Conservation (phyloP, 768 basidiomycete species). For the Lenzites betulinus region DNA sequence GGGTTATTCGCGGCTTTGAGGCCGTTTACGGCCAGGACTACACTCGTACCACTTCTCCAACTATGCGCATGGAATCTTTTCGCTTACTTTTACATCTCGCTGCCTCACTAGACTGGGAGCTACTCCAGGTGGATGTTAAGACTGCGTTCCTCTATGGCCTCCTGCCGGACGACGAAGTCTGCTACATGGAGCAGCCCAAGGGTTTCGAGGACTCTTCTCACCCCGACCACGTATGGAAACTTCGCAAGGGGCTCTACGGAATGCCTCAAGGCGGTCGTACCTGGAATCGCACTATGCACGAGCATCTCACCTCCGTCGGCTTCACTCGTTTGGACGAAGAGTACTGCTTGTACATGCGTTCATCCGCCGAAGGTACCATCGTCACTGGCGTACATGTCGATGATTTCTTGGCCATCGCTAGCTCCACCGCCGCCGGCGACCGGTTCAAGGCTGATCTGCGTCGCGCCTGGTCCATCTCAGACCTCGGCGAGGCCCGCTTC, state of each 20-base stretch:
- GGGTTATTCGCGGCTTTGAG: slow-evolving; percentile 45
- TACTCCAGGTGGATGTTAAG: slow-evolving; percentile 43
- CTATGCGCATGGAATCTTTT: slow-evolving; percentile 42
- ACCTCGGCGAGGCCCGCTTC: slow-evolving; percentile 35
- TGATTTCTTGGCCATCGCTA: slow-evolving; percentile 18
- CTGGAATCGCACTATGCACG: slow-evolving; percentile 21
- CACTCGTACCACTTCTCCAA: slow-evolving; percentile 43
- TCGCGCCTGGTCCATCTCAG: slow-evolving; percentile 35
- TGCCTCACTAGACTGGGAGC: slow-evolving; percentile 36
- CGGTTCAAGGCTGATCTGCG: slow-evolving; percentile 33
- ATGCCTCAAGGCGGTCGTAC: slow-evolving; percentile 22
- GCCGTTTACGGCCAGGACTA: slow-evolving; percentile 47
- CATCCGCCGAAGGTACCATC: neutral
- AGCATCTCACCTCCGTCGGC: slow-evolving; percentile 10
- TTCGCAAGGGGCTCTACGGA: slow-evolving; percentile 23
- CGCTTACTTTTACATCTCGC: slow-evolving; percentile 40
- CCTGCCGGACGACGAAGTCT: slow-evolving; percentile 32
- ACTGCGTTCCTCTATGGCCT: slow-evolving; percentile 42
- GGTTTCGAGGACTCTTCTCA: slow-evolving; percentile 20
- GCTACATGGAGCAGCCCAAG: slow-evolving; percentile 38
- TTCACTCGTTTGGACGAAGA: slow-evolving; percentile 20
- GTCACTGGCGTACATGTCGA: slow-evolving; percentile 28
- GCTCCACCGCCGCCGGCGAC: slow-evolving; percentile 29
- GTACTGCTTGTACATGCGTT: slow-evolving; percentile 18
- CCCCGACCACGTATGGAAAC: slow-evolving; percentile 10